Conservation (phyloP, 2,329 filamentous ascomycete genomes). For the Epichloe uncinata region DNA sequence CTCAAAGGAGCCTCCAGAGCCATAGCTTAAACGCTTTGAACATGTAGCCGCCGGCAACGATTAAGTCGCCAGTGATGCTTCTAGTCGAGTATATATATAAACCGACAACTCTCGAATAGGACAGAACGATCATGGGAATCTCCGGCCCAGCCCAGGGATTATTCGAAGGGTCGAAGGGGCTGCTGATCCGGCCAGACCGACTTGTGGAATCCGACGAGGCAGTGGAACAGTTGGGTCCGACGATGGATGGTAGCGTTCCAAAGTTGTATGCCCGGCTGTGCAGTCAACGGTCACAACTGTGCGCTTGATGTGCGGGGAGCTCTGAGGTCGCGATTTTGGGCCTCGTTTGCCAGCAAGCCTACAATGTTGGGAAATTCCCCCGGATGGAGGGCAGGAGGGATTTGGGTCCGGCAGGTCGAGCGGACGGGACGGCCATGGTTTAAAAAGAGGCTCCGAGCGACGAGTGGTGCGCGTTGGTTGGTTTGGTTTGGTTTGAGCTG, state of each 20-base stretch:
- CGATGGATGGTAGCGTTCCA: constrained; percentile 1
- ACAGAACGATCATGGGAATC: constrained; percentile 6
- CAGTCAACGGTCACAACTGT: not conserved
- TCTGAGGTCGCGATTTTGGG: constrained; percentile 10
- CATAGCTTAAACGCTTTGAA: constrained; percentile 13
- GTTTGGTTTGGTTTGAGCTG: not conserved
- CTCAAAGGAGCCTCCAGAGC: constrained; percentile 41
- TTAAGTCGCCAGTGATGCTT: not conserved
- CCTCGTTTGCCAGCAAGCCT: constrained; percentile 13
- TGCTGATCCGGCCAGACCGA: not conserved
- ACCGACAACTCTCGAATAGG: not conserved
- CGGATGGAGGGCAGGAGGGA: constrained; percentile 8
- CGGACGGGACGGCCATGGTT: constrained; percentile 16
- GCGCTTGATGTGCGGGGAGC: constrained; percentile 6
- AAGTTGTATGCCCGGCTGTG: constrained; percentile 1
- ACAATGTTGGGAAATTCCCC: constrained; percentile 10
- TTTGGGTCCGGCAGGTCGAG: constrained; percentile 9
- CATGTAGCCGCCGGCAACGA: not conserved
- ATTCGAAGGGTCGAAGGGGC: not conserved
- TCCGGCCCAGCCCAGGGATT: constrained; percentile 9
- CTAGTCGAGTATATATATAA: not conserved
- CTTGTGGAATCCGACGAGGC: not conserved
- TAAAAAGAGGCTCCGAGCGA: constrained; percentile 16
- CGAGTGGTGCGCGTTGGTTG: constrained; percentile 9
- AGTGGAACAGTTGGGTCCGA: not conserved